Conservation (phyloP, 2,329 filamentous ascomycete genomes). For the Chaetothyriales sp. region DNA sequence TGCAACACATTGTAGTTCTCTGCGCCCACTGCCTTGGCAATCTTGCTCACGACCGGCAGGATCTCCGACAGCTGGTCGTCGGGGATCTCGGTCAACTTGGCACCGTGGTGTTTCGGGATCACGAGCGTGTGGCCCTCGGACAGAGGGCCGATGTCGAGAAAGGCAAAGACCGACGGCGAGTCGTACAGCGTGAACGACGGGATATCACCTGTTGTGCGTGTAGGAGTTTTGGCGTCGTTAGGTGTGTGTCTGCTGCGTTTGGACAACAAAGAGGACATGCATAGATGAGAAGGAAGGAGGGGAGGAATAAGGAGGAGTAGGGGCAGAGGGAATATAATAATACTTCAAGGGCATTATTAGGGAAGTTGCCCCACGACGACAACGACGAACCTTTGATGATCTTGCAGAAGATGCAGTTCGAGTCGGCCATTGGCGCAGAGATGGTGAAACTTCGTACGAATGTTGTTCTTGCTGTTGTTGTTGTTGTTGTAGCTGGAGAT, state of each 20-base stretch:
- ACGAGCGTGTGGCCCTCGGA: conserved; percentile 89
- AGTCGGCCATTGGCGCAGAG: conserved; percentile 13
- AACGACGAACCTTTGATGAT: conserved; percentile 70
- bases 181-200: conserved; percentile 94
- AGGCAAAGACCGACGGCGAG: conserved; percentile 81
- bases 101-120: conserved; percentile 88
- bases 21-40: conserved; percentile 61
- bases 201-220: conserved; percentile 86
- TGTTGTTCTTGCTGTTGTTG: not conserved
- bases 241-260: conserved; percentile 2
- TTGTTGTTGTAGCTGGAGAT: not conserved
- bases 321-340: too few species aligned
- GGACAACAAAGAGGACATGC: not conserved
- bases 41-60: conserved; percentile 73
- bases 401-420: conserved; percentile 89
- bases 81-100: conserved; percentile 80
- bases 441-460: not conserved
- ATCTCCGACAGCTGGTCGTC: conserved; percentile 75
- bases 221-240: too few species aligned
- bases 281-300: not conserved
- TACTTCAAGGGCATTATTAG: not conserved
- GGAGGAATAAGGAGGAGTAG: not conserved
- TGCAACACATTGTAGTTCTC: conserved; percentile 85
- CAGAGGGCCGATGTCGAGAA: conserved; percentile 88
- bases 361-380: conserved; percentile 7